Conservation (phyloP, 2,329 filamentous ascomycete species). For the Phialemoniopsis sp. region DNA sequence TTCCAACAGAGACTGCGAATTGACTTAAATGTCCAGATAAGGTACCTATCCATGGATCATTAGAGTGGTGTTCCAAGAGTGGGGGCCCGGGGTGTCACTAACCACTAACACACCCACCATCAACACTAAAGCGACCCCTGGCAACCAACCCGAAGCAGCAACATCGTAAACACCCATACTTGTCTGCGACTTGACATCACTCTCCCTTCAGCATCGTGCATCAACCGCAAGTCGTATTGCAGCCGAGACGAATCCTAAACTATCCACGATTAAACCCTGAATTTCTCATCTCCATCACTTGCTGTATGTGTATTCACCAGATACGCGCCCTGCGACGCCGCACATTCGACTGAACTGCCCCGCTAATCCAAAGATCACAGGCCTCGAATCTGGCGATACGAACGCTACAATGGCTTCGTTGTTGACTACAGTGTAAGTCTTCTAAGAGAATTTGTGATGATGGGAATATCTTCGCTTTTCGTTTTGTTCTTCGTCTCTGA, state of each 20-base stretch:
- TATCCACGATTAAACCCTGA: neutral
- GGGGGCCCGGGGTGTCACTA: too few species aligned
- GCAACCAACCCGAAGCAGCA: constrained; percentile 13
- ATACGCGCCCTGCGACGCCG: too few species aligned
- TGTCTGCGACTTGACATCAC: neutral
- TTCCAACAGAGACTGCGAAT: too few species aligned
- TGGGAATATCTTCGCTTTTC: constrained; percentile 4
- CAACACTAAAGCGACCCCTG: constrained; percentile 1
- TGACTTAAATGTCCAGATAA: too few species aligned
- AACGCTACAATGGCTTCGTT: constrained; percentile 12
- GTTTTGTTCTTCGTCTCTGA: neutral
- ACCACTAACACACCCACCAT: too few species aligned
- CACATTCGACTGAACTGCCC: too few species aligned
- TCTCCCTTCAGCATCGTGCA: neutral
- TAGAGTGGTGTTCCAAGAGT: too few species aligned
- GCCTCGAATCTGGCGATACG: neutral
- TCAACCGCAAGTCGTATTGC: neutral
- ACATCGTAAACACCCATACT: constrained; percentile 10
- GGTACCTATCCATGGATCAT: too few species aligned
- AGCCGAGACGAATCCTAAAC: neutral
- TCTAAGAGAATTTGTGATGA: too few species aligned
- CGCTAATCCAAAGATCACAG: too few species aligned
- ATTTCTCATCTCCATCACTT: neutral
- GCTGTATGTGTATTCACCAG: neutral
- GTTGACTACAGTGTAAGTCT: constrained; percentile 25